These are phyloP conservation scores for Diaporthe capsici DNA, from an alignment of 2,329 filamentous ascomycete genomes.

Conservation along the genomic window DNA sequence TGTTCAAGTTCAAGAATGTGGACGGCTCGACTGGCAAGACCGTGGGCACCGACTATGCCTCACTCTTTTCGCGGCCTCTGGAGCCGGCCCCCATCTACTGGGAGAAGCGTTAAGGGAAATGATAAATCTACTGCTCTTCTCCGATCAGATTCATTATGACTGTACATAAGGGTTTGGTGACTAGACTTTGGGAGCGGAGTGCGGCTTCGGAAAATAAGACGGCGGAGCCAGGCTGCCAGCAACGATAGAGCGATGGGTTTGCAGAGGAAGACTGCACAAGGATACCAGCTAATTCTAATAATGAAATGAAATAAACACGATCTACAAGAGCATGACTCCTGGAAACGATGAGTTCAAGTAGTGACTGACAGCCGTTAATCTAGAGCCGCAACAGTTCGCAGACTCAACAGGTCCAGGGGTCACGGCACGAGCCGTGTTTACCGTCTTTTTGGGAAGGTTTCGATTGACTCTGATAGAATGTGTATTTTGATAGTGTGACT, in stretches of 20 bases:
- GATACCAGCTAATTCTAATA: slow-evolving; percentile 36
- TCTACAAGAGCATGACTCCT: neutral
- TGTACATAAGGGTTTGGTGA: slow-evolving; percentile 37
- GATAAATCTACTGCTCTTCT: neutral
- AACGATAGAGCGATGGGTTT: neutral
- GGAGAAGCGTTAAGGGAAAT: slow-evolving; percentile 73
- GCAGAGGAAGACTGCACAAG: neutral
- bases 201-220: neutral
- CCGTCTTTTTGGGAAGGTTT: neutral
- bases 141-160: slow-evolving; percentile 14
- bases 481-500: neutral
- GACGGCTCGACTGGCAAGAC: slow-evolving; percentile 76
- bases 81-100: slow-evolving; percentile 81
- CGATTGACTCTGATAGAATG: neutral
- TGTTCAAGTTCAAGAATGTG: slow-evolving; percentile 84
- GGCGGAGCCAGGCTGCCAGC: neutral
- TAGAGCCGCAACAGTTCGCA: neutral
- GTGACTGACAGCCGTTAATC: neutral
- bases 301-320: slow-evolving; percentile 15
- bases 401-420: neutral
- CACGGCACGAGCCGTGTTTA: neutral
- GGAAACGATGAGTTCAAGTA: neutral
- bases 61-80: slow-evolving; percentile 80
- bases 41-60: slow-evolving; percentile 77
- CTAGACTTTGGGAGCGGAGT: slow-evolving; percentile 1